A percentile compares a stretch with the other conserved stretches of the same genome.
Conservation (phyloP, 768 basidiomycete genomes). For the Pleurotus salmoneostramineus region DNA sequence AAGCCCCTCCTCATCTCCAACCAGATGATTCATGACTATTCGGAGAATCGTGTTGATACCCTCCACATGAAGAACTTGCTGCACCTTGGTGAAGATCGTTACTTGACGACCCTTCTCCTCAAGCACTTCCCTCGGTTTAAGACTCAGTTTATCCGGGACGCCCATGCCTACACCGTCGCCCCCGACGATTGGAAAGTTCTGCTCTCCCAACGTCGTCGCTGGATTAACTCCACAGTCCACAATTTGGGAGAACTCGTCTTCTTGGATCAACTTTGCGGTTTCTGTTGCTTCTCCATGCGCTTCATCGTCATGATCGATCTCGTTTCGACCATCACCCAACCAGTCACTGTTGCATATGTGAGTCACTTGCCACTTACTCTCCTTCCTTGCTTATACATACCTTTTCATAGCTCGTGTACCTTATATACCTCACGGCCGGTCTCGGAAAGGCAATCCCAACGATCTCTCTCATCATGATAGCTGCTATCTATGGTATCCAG, state of each 20-base stretch:
- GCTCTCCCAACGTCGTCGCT: constrained; percentile 94
- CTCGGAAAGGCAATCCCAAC: constrained; percentile 67
- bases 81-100: constrained; percentile 98
- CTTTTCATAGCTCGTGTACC: constrained; percentile 68
- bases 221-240: constrained; percentile 99
- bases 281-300: constrained; percentile 99
- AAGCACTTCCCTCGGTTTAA: constrained; percentile 95
- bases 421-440: constrained; percentile 76
- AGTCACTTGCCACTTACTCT: constrained; percentile 27
- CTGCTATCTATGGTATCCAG: constrained; percentile 91
- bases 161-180: constrained; percentile 91
- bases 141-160: constrained; percentile 93
- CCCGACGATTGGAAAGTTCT: constrained; percentile 95
- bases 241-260: constrained; percentile 93
- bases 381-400: constrained; percentile 5
- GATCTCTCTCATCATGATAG: constrained; percentile 89
- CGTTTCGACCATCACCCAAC: constrained; percentile 79
- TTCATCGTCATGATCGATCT: constrained; percentile 98
- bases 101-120: constrained; percentile 90
- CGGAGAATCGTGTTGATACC: constrained; percentile 95
- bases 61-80: constrained; percentile 98
- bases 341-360: constrained; percentile 88
- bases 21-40: constrained; percentile 87
- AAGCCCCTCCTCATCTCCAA: constrained; percentile 93
- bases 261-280: constrained; percentile 88